A percentile compares a stretch with the other conserved stretches of the same genome.
Conservation (phyloP, 768 basidiomycete species). For the Cystobasidium onofrii region DNA sequence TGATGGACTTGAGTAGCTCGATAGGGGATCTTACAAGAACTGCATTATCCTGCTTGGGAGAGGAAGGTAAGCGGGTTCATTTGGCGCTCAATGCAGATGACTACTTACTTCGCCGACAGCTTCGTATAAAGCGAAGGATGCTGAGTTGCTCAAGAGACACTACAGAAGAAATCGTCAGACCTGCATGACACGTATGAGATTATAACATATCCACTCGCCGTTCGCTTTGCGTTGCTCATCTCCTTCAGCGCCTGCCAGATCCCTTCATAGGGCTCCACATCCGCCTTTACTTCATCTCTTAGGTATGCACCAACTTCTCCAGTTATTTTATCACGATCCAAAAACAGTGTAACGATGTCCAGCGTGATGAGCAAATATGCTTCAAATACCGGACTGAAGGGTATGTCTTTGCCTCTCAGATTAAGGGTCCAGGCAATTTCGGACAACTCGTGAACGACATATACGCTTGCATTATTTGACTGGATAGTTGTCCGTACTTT, state of each 20-base stretch:
- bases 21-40: constrained; percentile 52
- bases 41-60: constrained; percentile 29
- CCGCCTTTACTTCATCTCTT: constrained; percentile 52
- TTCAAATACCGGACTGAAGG: constrained; percentile 85
- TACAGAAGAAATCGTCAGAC: constrained; percentile 29
- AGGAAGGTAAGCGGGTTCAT: not conserved
- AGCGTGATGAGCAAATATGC: constrained; percentile 69
- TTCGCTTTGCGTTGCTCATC: not conserved
- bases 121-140: constrained; percentile 42
- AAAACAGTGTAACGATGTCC: constrained; percentile 55
- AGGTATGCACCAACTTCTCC: constrained; percentile 58
- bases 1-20: constrained; percentile 72
- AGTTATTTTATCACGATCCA: constrained; percentile 61
- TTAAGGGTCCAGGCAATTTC: constrained; percentile 79
- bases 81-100: not conserved
- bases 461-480: not conserved
- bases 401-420: constrained; percentile 78
- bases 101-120: constrained; percentile 42
- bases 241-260: constrained; percentile 62
- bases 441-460: constrained; percentile 38
- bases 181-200: not conserved
- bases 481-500: constrained; percentile 64
- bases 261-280: constrained; percentile 62
- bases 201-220: not conserved
- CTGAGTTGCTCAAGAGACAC: constrained; percentile 38